Evolutionary conservation across 164 flowering plant genomes (phyloP), one percentile per base, ranked within the genome.

Genomic region (Tinospora cordifolia): DNA sequence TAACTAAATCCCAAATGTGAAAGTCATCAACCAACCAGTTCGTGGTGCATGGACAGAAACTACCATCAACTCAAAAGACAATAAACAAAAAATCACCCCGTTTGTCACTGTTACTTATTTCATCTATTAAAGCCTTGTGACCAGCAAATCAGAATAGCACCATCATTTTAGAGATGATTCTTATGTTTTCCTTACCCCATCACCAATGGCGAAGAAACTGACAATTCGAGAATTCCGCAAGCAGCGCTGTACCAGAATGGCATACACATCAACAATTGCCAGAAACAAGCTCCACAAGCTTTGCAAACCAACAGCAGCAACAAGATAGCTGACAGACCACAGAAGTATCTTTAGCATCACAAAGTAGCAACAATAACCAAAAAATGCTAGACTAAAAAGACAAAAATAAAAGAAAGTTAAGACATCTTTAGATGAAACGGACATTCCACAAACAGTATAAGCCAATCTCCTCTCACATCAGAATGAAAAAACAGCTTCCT

Each of bases 231-330:
- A n/a, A 68, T 83, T 88, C 63, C 85, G 84, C 75, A 90, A 81
- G 78, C 86, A 80, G 49, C 97, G 81, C 77, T 63, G 83, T 71
- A 91, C 95, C 72, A 83, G 69, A 72, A 91, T 80, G 19, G 90
- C 88, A 81, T 89, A 86, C 54, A 78, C 64, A 71, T 91, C 97
- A 71, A 85, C 77, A 75, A 88, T 14, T 11, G 87, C 88, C 25
- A 91, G 78, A 9, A 82, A 79, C 26, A 91, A 58, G 80, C 94
- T 89, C 97, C 94, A 91, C 69, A 86, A 71, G 69, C 87, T 75
- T 79, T 91, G 97, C 81, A 91, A 70, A 72, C 85, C 75, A 65
- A 78, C 87, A 26, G 93, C 93, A 21, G 80, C 86, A 65, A 89
- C 95, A 38, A 91, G 89, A 76, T 86, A 91, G 71, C 97, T 91